Evolutionary conservation across 257 asterid species (phyloP).

Genomic region (Capsicum pubescens): DNA sequence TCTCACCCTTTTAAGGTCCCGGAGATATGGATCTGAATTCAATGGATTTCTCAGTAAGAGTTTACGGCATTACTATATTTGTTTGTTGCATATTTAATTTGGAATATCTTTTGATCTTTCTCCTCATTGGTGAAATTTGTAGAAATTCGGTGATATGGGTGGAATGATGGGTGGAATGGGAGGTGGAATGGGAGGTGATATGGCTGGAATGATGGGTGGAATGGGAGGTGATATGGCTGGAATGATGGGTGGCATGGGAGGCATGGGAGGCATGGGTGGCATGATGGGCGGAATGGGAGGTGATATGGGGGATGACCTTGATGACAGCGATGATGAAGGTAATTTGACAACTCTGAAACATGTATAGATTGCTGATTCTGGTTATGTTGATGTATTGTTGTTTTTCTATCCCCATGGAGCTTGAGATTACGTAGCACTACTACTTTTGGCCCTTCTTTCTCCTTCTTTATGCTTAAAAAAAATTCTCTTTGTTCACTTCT

Average conservation of each 20-base stretch:
- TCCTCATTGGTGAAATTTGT: conserved; percentile 29
- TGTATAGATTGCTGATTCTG: not conserved
- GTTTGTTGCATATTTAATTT: not conserved
- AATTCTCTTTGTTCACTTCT: not conserved
- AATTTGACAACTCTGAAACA: conserved; percentile 28
- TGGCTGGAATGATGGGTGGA: conserved; percentile 35
- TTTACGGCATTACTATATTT: not conserved
- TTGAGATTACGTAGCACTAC: not conserved
- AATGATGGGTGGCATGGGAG: conserved; percentile 44
- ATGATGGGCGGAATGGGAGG: conserved; percentile 35
- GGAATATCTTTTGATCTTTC: conserved; percentile 32
- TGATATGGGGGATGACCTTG: conserved; percentile 69
- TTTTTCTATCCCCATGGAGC: not conserved
- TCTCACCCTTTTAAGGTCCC: conserved; percentile 57
- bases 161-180: conserved; percentile 38
- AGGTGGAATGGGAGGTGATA: conserved; percentile 33
- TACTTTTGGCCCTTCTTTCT: not conserved
- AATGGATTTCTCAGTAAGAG: conserved; percentile 91
- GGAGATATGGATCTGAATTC: conserved; percentile 77
- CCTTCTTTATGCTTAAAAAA: not conserved
- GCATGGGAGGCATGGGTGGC: conserved; percentile 41
- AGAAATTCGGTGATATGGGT: conserved; percentile 75
- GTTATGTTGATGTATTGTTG: not conserved
- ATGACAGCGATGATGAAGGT: conserved; percentile 93
- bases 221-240: conserved; percentile 33